Evolutionary conservation across 129 eudicot genomes (phyloP), one percentile per base, ranked within the genome.

Genomic region (Arctium lappa): DNA sequence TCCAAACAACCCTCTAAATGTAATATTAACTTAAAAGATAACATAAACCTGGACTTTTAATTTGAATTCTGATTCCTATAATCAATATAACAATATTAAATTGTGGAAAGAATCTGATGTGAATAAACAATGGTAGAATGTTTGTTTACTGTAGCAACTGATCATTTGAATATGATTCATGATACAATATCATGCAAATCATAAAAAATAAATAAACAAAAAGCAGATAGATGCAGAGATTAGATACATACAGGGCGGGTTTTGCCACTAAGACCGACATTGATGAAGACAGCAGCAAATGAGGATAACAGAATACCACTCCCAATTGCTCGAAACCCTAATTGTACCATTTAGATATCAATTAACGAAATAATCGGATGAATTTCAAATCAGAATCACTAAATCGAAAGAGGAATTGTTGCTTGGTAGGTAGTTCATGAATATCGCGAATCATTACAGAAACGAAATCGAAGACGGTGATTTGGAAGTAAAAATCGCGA

Each of bases 311-410:
- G 1, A 71, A 91, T 33, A 9, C 97, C 97, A 81, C 91, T 75
- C 13, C 98, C 98, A 78, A 94, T 88, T 76, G 93, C 89, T 34
- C 98, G 88, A 86, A 94, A 92, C 44, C 97, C 98, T 94, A 81
- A 69, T 42, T 60, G 27, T n/a, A 36, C n/a, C 38, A 15, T 48
- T 22, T 8, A 0, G 72, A 69, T 30, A 44, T 60, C 68, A 69
- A n/a, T 77, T 18, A 18, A 3, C 72, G 10, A 36, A 63, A 27
- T 84, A 29, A 53, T 79, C 82, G 42, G 3, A 76, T 31, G 12
- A 38, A 70, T 16, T 60, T 60, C 68, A 60, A 5, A 22, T 53
- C 65, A 53, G 0, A 53, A 15, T 15, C 65, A 53, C 27, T 27
- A 15, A 53, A 53, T 60, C 68, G 68, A 15, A 56, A 56, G 65